A percentile compares a stretch with the other conserved stretches of the same genome.
phyloP scores from a whole-genome alignment of 2,329 filamentous ascomycete genomes.

The Grosmannia serpens region DNA sequence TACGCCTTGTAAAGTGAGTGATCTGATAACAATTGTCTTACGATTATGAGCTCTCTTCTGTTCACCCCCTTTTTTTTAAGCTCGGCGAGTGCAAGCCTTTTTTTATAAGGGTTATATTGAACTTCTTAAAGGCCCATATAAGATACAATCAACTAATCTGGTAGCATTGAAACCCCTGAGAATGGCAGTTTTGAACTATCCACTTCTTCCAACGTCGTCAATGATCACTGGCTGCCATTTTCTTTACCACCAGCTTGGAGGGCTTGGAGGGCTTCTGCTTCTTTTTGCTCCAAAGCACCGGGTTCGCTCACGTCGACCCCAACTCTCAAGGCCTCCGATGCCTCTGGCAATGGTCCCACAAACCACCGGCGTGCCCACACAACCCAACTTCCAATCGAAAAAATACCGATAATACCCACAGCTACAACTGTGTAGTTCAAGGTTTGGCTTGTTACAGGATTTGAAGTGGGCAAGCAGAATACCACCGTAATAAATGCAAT shows the following conservation, averaged over 20 bases:
- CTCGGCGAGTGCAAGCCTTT: too few species aligned
- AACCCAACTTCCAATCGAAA: constrained; percentile 35
- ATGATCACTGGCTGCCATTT: not conserved
- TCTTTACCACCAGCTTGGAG: not conserved
- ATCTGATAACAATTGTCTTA: too few species aligned
- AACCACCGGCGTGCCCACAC: constrained; percentile 44
- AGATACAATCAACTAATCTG: too few species aligned
- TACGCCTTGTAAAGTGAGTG: too few species aligned
- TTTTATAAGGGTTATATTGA: too few species aligned
- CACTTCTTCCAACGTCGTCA: not conserved
- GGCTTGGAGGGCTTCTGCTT: constrained; percentile 13
- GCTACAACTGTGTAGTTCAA: constrained; percentile 49
- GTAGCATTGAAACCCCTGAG: too few species aligned
- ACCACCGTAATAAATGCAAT: constrained; percentile 43
- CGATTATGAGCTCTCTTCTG: too few species aligned
- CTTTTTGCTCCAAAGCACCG: constrained; percentile 26
- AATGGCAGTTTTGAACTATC: not conserved
- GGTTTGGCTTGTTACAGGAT: constrained; percentile 43
- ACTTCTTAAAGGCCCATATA: too few species aligned
- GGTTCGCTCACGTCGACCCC: constrained; percentile 37
- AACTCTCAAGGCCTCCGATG: constrained; percentile 34
- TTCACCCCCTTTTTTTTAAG: too few species aligned
- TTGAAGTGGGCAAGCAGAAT: constrained; percentile 44
- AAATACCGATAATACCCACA: constrained; percentile 42
- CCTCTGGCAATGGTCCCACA: constrained; percentile 41